Base-by-base conservation (phyloP, 768 basidiomycete genomes). In the Podaxis sp. region DNA sequence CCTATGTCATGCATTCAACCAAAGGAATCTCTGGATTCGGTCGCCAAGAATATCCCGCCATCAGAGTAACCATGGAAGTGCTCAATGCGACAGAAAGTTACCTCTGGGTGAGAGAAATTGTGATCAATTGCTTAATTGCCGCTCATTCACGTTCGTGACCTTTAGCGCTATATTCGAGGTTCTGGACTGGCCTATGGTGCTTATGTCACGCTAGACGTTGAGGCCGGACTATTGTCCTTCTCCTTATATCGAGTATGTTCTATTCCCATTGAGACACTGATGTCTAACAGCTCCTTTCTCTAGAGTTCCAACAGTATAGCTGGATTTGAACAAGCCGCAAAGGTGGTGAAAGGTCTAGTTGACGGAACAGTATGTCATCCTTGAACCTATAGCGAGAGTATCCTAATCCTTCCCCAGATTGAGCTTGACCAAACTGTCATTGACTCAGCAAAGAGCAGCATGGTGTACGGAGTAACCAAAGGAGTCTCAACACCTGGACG, bases 131-230 rank as follows among this genome's bases (percentile, higher is more conserved):
- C 40, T 4, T 5, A 2, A 66, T 28, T 20, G 17, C 8, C 40
- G 52, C 40, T 51, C 8, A 58, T 41, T 20, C 49, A 24, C 46
- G 33, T 41, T 33, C 55, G 60, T 22, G 17, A 48, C n/a, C 17
- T 56, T n/a, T 61, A 93, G 90, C 86, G 89, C 26, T 91, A 89
- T 65, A 94, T 99, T 64, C 89, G 97, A 46, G 97, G 97, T 6
- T 89, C 93, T 60, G 97, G 97, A 22, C 77, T 99, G 37, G 97
- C 97, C 4, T 99, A 97, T 66, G 93, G 95, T n/a, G 93, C 93
- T 28, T 86, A 87, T 68, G 80, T 90, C 36, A 80, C 81, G 0
- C 72, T 88, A 36, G 93, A 96, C 67, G 77, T 87, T 36, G 95
- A 97, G 75, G 82, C 88, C 24, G 94, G 94, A 1, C 75, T 89